Conservation (phyloP, 192 early-diverging fungal genomes). For the Rhizoclosmatium sp. region DNA sequence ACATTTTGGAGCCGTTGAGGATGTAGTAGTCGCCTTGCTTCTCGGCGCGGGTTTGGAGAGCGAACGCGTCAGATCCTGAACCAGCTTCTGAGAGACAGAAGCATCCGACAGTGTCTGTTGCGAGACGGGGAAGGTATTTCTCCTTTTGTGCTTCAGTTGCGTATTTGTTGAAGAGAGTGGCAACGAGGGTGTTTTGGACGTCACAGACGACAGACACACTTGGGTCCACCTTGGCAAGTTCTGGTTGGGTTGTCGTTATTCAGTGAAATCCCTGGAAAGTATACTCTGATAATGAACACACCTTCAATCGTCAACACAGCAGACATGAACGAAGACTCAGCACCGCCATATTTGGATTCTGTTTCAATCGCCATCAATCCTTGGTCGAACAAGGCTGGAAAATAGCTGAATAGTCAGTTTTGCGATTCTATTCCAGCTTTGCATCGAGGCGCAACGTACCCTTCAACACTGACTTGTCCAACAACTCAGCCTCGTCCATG, state of each 20-base stretch:
- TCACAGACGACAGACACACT: slow-evolving; percentile 91
- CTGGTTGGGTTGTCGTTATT: slow-evolving; percentile 42
- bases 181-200: slow-evolving; percentile 96
- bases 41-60: slow-evolving; percentile 83
- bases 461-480: slow-evolving; percentile 81
- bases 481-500: slow-evolving; percentile 91
- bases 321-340: slow-evolving; percentile 82
- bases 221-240: slow-evolving; percentile 95
- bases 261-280: not conserved
- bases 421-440: slow-evolving; percentile 44
- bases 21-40: slow-evolving; percentile 90
- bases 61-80: slow-evolving; percentile 94
- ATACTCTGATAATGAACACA: slow-evolving; percentile 43
- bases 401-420: slow-evolving; percentile 34
- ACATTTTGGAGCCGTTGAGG: slow-evolving; percentile 79
- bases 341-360: slow-evolving; percentile 77
- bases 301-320: slow-evolving; percentile 87
- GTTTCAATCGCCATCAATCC: slow-evolving; percentile 94
- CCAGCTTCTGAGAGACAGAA: slow-evolving; percentile 95
- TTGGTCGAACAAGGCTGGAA: slow-evolving; percentile 15
- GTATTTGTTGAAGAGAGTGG: slow-evolving; percentile 90
- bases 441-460: slow-evolving; percentile 80
- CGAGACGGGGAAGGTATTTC: slow-evolving; percentile 86
- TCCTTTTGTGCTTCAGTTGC: slow-evolving; percentile 76
- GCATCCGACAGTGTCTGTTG: slow-evolving; percentile 84